These are phyloP conservation scores for Bacidia gigantensis DNA, from an alignment of 495 filamentous ascomycete genomes.

Conservation along the genomic window DNA sequence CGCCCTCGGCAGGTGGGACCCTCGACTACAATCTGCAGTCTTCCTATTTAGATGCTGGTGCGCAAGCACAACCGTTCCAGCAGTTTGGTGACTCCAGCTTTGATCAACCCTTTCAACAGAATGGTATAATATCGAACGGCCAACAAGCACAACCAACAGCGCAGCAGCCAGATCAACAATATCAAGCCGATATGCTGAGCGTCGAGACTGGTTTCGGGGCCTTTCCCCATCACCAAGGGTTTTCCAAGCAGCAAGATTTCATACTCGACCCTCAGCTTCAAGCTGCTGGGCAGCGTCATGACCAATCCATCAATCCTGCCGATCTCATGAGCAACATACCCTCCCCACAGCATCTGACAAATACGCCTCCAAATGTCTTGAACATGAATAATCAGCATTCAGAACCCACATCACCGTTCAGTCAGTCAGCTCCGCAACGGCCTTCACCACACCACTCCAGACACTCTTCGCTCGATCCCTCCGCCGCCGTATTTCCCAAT, in stretches of 20 bases:
- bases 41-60: conserved; percentile 14
- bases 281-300: conserved; percentile 14
- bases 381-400: conserved; percentile 18
- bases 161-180: conserved; percentile 9
- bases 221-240: conserved; percentile 10
- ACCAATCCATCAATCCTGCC: conserved; percentile 35
- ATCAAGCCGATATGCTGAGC: conserved; percentile 11
- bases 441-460: conserved; percentile 55
- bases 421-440: conserved; percentile 27
- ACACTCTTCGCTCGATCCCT: conserved; percentile 68
- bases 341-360: conserved; percentile 52
- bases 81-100: conserved; percentile 11
- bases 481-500: conserved; percentile 48
- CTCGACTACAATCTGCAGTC: conserved; percentile 12
- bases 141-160: conserved; percentile 8
- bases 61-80: conserved; percentile 6
- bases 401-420: conserved; percentile 38
- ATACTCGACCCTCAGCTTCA: conserved; percentile 36
- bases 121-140: conserved; percentile 7
- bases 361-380: conserved; percentile 26
- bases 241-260: conserved; percentile 8
- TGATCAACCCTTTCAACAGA: conserved; percentile 12
- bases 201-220: conserved; percentile 9
- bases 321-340: conserved; percentile 61
- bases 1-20: conserved; percentile 5